Evolutionary conservation across 805 yeast species (phyloP).

Genomic region (Suhomyces emberorum): DNA sequence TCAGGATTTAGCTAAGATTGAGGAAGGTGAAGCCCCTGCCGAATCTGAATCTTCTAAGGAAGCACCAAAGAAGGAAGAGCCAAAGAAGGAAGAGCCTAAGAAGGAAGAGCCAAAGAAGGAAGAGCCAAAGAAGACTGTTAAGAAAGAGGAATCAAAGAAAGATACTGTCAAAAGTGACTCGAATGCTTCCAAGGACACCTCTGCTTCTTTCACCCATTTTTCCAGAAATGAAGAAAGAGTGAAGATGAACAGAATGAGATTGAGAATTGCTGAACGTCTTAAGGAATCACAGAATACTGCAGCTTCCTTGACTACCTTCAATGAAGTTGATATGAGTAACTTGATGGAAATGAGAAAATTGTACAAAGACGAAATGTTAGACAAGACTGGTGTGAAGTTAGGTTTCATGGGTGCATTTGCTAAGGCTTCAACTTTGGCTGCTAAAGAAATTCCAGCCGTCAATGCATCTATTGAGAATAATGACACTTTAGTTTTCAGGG

Average conservation of each 20-base stretch:
- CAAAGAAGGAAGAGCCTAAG: conserved; percentile 11
- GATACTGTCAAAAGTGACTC: conserved; percentile 33
- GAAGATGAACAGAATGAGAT: conserved; percentile 99
- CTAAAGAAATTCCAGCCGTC: conserved; percentile 91
- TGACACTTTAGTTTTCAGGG: conserved; percentile 92
- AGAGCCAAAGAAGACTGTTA: conserved; percentile 31
- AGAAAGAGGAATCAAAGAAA: conserved; percentile 31
- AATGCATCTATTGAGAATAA: conserved; percentile 92
- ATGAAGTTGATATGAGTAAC: conserved; percentile 95
- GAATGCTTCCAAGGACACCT: conserved; percentile 23
- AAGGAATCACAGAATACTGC: conserved; percentile 99
- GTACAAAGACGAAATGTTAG: conserved; percentile 94
- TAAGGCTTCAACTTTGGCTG: conserved; percentile 87
- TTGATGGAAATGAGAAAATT: conserved; percentile 91
- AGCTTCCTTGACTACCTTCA: conserved; percentile 95
- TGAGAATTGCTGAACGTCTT: conserved; percentile 97
- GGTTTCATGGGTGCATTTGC: conserved; percentile 99
- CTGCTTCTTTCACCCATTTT: conserved; percentile 46
- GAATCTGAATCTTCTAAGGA: conserved; percentile 39
- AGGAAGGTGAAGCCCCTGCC: conserved; percentile 70
- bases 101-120: conserved; percentile 27
- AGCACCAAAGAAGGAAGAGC: conserved; percentile 21
- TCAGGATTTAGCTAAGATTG: conserved; percentile 84
- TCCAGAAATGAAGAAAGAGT: conserved; percentile 87
- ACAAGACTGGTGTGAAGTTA: conserved; percentile 88